Evolutionary conservation across 2,329 filamentous ascomycete species (phyloP).

Genomic region (Amauroascus verrucosus): DNA sequence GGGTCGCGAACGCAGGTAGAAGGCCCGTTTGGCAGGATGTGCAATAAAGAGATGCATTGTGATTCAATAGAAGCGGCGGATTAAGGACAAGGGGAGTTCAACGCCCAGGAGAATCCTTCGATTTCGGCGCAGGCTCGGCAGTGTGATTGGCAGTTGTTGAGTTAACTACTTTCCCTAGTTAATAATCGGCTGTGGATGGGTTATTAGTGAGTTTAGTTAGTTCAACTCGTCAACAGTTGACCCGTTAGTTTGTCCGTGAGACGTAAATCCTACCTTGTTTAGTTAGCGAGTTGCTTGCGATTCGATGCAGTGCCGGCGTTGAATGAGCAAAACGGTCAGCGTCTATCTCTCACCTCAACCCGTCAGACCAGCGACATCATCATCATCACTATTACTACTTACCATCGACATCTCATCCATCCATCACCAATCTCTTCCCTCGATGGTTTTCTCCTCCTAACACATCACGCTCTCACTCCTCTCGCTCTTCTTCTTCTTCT

Average conservation of each 20-base stretch:
- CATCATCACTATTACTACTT: no score
- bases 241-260: no score
- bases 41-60: not conserved
- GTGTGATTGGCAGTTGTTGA: not conserved
- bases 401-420: not conserved
- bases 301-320: no score
- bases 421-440: not conserved
- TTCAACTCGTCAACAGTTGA: no score
- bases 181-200: no score
- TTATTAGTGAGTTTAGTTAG: no score
- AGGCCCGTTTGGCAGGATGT: not conserved
- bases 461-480: not conserved
- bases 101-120: not conserved
- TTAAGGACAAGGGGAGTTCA: not conserved
- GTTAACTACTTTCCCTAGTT: no score
- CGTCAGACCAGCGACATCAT: no score
- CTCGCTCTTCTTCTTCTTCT: not conserved
- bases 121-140: not conserved
- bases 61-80: not conserved
- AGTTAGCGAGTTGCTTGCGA: not conserved
- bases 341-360: no score
- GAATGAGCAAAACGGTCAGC: no score
- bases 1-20: not conserved
- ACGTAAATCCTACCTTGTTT: conserved; percentile 1
- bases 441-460: no score